Evolutionary conservation across 345 rosid species (phyloP).

Genomic region (Melastoma malabathricum): DNA sequence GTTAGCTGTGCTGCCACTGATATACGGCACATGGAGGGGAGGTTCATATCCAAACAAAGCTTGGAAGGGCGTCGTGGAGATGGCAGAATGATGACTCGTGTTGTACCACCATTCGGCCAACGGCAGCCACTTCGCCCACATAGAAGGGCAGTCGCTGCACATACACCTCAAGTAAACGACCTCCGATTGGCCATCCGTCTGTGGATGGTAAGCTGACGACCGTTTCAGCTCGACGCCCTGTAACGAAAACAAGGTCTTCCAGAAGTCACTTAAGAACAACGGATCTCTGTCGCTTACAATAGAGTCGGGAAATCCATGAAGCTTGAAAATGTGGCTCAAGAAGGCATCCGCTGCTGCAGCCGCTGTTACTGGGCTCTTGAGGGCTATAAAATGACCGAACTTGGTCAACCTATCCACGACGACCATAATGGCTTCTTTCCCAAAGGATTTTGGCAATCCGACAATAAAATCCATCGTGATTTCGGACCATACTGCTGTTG

Average conservation of each 20-base stretch:
- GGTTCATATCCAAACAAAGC: too few species aligned
- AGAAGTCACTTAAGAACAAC: neutral
- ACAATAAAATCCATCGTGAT: constrained; percentile 9
- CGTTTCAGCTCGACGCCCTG: neutral
- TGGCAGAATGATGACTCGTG: too few species aligned
- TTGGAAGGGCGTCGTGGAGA: too few species aligned
- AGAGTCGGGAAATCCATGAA: constrained; percentile 3
- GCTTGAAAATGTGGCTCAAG: neutral
- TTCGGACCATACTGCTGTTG: neutral
- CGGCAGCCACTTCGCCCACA: too few species aligned
- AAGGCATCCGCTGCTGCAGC: neutral
- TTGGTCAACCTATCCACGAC: constrained; percentile 5
- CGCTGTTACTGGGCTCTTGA: neutral
- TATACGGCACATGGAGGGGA: too few species aligned
- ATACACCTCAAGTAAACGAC: neutral
- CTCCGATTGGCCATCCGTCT: constrained; percentile 4
- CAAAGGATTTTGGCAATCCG: constrained; percentile 4
- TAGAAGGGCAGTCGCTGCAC: too few species aligned
- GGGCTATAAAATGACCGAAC: neutral
- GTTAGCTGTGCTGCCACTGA: too few species aligned
- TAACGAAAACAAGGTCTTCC: neutral
- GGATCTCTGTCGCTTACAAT: neutral
- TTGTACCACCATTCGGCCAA: too few species aligned
- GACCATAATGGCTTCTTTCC: neutral
- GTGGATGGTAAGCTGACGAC: constrained; percentile 2